Base-by-base conservation (phyloP, 345 rosid species). In the Hypericum androsaemum region DNA sequence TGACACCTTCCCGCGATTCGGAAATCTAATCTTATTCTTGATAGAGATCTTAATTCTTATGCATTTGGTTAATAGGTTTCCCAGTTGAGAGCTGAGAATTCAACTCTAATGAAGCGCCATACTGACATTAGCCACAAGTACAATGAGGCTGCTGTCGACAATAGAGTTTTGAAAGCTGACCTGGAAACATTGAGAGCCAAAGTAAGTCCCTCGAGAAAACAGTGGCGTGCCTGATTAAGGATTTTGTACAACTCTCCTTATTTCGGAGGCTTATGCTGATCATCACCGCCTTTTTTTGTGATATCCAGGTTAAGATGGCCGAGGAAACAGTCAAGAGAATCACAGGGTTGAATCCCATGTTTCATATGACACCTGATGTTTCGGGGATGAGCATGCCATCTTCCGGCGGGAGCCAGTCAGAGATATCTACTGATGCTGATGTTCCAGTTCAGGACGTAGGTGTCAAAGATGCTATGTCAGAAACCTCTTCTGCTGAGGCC, bases 351-450 rank as follows among this genome's bases (percentile, higher is more conserved):
- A 52, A 37, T 47, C 39, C 58, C 0, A 14, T 56, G 16, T 61
- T 77, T 51, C 96, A 67, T 50, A 52, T 57, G 12, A 52, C 64
- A 49, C 76, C 87, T 39, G 82, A 71, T 12, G 58, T 74, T 46
- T 76, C 88, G 40, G 53, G 77, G 1, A 43, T 59, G 38, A 66
- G 80, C 48, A 47, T 58, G 57, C 58, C 77, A 39, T 70, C 84
- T 8, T 79, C 72, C 41, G 64, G 69, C 35, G 71, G 70, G 50
- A 73, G 78, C 53, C 70, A 71, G 43, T 72, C 89, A 10, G 86
- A 79, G 38, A 56, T 77, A 41, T 76, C 81, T 38, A 59, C 76
- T 2, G 84, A 75, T 37, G 77, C 77, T 53, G 72, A 82, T 5
- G 77, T 74, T 61, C 80, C 88, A 6, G 75, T 66, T 49, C 80